Percentiles rank a stretch among this genome's conserved stretches.
phyloP scores from a whole-genome alignment of 371 early-diverging fungal species.

The Entomophthora muscae region DNA sequence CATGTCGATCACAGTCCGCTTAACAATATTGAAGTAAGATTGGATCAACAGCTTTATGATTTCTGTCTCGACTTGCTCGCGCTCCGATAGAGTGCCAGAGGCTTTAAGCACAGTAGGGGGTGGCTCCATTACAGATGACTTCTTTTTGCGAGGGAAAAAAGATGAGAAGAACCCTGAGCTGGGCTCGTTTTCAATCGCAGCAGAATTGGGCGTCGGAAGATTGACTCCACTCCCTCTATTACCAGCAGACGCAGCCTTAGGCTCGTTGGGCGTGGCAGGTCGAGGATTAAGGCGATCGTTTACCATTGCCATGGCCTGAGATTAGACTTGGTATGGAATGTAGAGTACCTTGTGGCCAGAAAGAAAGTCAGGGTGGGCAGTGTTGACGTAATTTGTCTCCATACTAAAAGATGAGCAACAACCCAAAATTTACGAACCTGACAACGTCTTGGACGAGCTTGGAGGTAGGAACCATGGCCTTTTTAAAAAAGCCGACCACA shows the following conservation, averaged over 20 bases:
- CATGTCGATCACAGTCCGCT: too few species aligned
- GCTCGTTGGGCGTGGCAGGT: slow-evolving; percentile 10
- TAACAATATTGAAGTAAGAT: too few species aligned
- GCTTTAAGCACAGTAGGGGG: too few species aligned
- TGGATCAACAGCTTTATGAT: too few species aligned
- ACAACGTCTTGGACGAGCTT: slow-evolving; percentile 85
- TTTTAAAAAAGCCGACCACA: slow-evolving; percentile 82
- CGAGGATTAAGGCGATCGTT: slow-evolving; percentile 55
- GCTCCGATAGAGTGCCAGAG: too few species aligned
- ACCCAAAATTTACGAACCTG: slow-evolving; percentile 22
- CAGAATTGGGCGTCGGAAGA: slow-evolving; percentile 12
- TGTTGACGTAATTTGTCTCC: slow-evolving; percentile 94
- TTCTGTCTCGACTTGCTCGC: too few species aligned
- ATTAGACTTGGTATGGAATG: background rate
- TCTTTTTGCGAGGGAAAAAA: slow-evolving; percentile 68
- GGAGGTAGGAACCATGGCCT: slow-evolving; percentile 69
- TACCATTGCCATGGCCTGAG: slow-evolving; percentile 69
- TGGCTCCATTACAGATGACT: slow-evolving; percentile 62
- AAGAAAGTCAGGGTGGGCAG: slow-evolving; percentile 96
- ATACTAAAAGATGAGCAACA: slow-evolving; percentile 27
- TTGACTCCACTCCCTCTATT: slow-evolving; percentile 15
- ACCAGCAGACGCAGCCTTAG: slow-evolving; percentile 9
- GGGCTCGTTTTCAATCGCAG: background rate
- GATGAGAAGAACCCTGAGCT: too few species aligned
- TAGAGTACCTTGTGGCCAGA: slow-evolving; percentile 56